These are phyloP conservation scores for Pilasporangium apinafurcum DNA, from an alignment of 352 stramenopile genomes.

Conservation along the genomic window DNA sequence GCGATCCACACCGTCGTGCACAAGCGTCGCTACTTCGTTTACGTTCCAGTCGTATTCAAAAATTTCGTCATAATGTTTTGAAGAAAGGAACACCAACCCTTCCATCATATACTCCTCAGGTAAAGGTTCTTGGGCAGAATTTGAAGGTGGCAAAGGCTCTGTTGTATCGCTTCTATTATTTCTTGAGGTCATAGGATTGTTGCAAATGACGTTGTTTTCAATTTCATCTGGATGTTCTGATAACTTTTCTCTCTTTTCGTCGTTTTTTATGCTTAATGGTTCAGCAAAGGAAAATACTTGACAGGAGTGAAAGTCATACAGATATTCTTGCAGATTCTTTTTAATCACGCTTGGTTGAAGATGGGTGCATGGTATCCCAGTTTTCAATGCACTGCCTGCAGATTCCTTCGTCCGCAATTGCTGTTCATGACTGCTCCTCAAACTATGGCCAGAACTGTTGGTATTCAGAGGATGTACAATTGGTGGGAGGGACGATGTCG, in stretches of 20 bases:
- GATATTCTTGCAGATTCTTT: conserved; percentile 32
- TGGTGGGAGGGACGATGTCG: too few species aligned
- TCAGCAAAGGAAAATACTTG: conserved; percentile 47
- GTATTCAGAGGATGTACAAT: too few species aligned
- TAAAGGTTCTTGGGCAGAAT: not conserved
- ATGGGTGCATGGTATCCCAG: too few species aligned
- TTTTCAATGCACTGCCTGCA: too few species aligned
- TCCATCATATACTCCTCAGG: conserved; percentile 20
- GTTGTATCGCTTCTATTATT: too few species aligned
- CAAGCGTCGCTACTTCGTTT: conserved; percentile 41
- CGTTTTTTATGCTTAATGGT: conserved; percentile 6
- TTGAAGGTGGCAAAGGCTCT: not conserved
- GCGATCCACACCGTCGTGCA: conserved; percentile 61
- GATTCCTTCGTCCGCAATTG: too few species aligned
- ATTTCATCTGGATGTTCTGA: not conserved
- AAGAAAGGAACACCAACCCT: conserved; percentile 15
- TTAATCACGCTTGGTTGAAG: too few species aligned
- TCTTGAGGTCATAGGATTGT: not conserved
- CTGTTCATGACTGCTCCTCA: too few species aligned
- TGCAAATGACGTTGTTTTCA: not conserved
- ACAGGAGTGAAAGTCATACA: conserved; percentile 58
- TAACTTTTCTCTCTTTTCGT: conserved; percentile 3
- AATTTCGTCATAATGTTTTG: conserved; percentile 25
- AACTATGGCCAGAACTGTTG: too few species aligned
- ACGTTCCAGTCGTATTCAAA: conserved; percentile 50